Conservation (phyloP, 1,139 yeast genomes). For the Casaregolazyma lundiana region DNA sequence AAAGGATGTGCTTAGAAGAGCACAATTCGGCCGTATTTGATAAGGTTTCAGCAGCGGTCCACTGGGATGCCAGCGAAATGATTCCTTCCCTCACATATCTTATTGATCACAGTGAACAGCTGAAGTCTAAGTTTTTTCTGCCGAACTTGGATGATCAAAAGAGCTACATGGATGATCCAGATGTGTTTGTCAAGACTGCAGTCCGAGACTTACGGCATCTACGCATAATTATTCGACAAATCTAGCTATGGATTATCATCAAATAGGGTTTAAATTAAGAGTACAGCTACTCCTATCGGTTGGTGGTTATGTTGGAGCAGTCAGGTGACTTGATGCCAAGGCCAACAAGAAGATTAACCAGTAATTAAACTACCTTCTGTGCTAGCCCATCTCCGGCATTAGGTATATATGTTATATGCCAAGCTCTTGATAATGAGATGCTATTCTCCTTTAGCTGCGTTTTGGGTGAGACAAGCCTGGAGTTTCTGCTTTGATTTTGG, state of each 20-base stretch:
- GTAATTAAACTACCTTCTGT: background rate
- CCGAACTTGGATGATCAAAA: conserved; percentile 57
- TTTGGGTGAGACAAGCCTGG: background rate
- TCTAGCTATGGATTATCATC: conserved; percentile 1
- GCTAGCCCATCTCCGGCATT: background rate
- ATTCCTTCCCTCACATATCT: conserved; percentile 59
- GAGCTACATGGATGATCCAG: conserved; percentile 6
- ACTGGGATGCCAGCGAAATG: conserved; percentile 38
- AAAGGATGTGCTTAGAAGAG: conserved; percentile 37
- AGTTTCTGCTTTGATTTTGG: background rate
- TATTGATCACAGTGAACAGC: conserved; percentile 79
- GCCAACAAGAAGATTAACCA: background rate
- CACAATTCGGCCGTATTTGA: conserved; percentile 16
- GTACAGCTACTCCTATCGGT: background rate
- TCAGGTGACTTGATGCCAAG: background rate
- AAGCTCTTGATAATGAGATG: background rate
- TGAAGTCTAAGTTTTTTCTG: conserved; percentile 64
- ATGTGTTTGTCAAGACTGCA: conserved; percentile 2
- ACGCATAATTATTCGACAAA: conserved; percentile 6
- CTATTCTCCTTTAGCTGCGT: background rate
- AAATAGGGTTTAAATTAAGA: background rate
- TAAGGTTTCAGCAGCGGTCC: conserved; percentile 9
- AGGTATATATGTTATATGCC: background rate
- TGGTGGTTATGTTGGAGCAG: background rate
- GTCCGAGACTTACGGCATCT: conserved; percentile 7